Conservation (phyloP, 495 filamentous ascomycete species). For the Cercophora samala region DNA sequence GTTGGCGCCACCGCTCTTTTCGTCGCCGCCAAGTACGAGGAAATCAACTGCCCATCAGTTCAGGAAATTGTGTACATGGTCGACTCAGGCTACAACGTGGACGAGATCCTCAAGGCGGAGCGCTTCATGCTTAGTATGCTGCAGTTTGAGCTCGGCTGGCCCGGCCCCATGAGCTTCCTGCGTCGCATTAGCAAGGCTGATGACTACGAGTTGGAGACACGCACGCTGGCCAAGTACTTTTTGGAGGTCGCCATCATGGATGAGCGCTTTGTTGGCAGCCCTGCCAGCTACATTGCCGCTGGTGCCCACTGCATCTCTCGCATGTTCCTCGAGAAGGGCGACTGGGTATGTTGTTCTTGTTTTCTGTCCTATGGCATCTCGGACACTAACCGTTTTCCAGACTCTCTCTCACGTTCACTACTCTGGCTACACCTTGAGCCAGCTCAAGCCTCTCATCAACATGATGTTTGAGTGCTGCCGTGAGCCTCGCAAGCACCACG, state of each 20-base stretch:
- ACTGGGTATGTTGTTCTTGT: constrained; percentile 66
- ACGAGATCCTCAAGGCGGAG: constrained; percentile 96
- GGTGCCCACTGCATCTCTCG: constrained; percentile 93
- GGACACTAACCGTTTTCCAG: constrained; percentile 46
- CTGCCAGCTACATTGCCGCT: constrained; percentile 85
- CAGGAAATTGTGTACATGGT: constrained; percentile 98
- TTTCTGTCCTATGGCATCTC: background rate
- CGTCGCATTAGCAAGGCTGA: constrained; percentile 97
- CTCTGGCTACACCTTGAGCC: constrained; percentile 83
- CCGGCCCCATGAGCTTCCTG: constrained; percentile 97
- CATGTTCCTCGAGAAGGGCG: constrained; percentile 80
- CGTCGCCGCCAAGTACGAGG: constrained; percentile 96
- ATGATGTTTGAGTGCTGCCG: constrained; percentile 85
- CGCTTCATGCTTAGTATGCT: constrained; percentile 97
- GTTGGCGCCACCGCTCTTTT: constrained; percentile 96
- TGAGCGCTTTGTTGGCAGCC: constrained; percentile 88
- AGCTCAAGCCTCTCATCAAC: constrained; percentile 71
- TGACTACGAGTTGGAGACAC: constrained; percentile 93
- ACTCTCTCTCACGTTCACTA: constrained; percentile 82
- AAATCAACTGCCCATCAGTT: constrained; percentile 93
- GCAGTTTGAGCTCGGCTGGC: constrained; percentile 91
- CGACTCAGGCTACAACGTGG: constrained; percentile 78
- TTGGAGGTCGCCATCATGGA: constrained; percentile 96
- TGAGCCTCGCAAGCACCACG: constrained; percentile 73
- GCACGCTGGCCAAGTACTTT: constrained; percentile 97